These are phyloP conservation scores for Amylocystis lapponica DNA, from an alignment of 768 basidiomycete genomes.

Conservation along the genomic window DNA sequence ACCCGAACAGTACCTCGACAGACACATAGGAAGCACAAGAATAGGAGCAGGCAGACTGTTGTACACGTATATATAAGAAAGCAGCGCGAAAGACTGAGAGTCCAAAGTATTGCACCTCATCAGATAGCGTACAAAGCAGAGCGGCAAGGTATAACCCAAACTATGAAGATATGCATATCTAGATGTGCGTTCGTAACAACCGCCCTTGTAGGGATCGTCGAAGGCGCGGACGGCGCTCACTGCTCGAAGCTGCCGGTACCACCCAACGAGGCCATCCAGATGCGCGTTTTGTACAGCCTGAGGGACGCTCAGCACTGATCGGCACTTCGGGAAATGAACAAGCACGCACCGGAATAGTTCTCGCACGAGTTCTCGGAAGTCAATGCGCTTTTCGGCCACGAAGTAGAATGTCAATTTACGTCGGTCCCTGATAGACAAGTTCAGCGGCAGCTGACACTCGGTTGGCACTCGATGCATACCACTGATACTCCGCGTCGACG, in stretches of 20 bases:
- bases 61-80: not conserved
- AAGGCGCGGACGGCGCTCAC: constrained; percentile 18
- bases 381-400: constrained; percentile 90
- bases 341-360: constrained; percentile 78
- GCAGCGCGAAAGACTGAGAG: no score
- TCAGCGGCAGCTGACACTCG: no score
- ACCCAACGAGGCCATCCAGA: constrained; percentile 90
- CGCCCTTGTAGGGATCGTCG: not conserved
- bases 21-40: not conserved
- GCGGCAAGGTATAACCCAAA: constrained; percentile 8
- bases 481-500: constrained; percentile 97
- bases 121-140: not conserved
- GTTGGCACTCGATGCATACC: no score
- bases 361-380: constrained; percentile 93
- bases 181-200: constrained; percentile 2
- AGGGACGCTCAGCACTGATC: not conserved
- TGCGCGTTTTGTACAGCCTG: constrained; percentile 88
- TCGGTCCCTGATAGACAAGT: constrained; percentile 71
- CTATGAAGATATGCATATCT: constrained; percentile 5
- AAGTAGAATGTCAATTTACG: constrained; percentile 99
- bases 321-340: no score
- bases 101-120: not conserved
- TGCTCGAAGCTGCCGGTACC: constrained; percentile 41
- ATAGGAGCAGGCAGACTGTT: not conserved
- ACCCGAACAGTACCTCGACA: not conserved